Base-by-base conservation (phyloP, 2,329 filamentous ascomycete genomes). In the Fusarium mundagurra region DNA sequence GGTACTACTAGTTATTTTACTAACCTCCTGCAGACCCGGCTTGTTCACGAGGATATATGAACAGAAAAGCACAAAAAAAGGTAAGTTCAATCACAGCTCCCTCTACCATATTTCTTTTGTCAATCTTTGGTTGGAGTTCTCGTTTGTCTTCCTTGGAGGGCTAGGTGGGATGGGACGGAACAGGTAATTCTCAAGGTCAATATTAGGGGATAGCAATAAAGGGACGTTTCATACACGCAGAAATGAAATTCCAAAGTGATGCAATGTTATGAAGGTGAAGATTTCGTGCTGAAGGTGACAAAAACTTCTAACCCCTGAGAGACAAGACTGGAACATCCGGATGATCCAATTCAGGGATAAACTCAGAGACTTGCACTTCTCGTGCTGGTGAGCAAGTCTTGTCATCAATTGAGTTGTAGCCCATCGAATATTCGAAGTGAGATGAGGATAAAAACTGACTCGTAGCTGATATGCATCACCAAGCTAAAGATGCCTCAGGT, bases 191-290 rank as follows among this genome's bases (percentile, higher is more conserved):
- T 36, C 20, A n/a, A 4, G 51, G 24, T 41, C 10, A 41, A 36
- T 31, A 29, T 6, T 4, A 29, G 4, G 8, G 3, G 17, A 39
- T 11, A n/a, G 5, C 11, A 55, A 31, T 41, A n/a, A 8, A n/a
- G 8, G 24, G 4, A 17, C 11, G 4, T 2, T 13, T 11, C 3
- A 18, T 18, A 5, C 8, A 13, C 17, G 0, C 1, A 17, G 0
- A 38, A 39, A n/a, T 22, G 6, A 16, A 17, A 11, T 12, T 34
- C 3, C 6, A 17, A 13, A 5, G 8, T 29, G 8, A 10, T 29
- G 0, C 4, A 7, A 9, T 18, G 3, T 8, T n/a, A 3, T n/a
- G 2, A 29, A 9, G 5, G 8, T n/a, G 24, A 38, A 29, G 0
- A 38, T 12, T 7, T 38, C 1, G 7, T 16, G 1, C 3, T 6